These are phyloP conservation scores for Eucalyptus marginata DNA, from an alignment of 345 rosid species.

Conservation along the genomic window DNA sequence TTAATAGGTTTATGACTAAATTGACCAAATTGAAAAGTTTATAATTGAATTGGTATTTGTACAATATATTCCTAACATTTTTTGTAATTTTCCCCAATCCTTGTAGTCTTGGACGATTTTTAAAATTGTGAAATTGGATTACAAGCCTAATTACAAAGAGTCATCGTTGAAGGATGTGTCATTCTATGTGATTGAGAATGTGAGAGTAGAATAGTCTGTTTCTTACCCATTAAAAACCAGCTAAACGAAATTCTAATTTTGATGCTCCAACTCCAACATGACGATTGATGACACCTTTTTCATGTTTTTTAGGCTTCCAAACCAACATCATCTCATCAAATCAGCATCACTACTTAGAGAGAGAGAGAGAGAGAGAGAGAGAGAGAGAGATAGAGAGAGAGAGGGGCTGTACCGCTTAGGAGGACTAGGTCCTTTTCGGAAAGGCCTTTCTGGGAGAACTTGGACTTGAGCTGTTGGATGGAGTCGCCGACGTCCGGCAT, in stretches of 20 bases:
- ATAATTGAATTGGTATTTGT: not conserved
- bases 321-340: not conserved
- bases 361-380: not conserved
- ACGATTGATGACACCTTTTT: not conserved
- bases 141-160: not conserved
- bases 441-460: constrained; percentile 53
- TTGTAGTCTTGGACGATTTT: not conserved
- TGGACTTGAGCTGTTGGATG: constrained; percentile 35
- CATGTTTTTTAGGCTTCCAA: not conserved
- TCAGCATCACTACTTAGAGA: not conserved
- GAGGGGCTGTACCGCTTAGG: constrained; percentile 44
- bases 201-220: not conserved
- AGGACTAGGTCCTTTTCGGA: constrained; percentile 62
- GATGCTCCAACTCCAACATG: not conserved
- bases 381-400: too few relatives aligned
- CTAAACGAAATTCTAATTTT: not conserved
- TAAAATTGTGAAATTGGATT: not conserved
- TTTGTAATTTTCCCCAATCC: not conserved
- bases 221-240: not conserved
- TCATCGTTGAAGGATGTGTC: not conserved
- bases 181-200: not conserved
- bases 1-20: not conserved
- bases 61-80: rapidly evolving
- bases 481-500: constrained; percentile 70
- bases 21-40: not conserved